A percentile compares a stretch with the other conserved stretches of the same genome.
Evolutionary conservation across 2,329 filamentous ascomycete genomes (phyloP).

Genomic region (Microdochium bolleyi): DNA sequence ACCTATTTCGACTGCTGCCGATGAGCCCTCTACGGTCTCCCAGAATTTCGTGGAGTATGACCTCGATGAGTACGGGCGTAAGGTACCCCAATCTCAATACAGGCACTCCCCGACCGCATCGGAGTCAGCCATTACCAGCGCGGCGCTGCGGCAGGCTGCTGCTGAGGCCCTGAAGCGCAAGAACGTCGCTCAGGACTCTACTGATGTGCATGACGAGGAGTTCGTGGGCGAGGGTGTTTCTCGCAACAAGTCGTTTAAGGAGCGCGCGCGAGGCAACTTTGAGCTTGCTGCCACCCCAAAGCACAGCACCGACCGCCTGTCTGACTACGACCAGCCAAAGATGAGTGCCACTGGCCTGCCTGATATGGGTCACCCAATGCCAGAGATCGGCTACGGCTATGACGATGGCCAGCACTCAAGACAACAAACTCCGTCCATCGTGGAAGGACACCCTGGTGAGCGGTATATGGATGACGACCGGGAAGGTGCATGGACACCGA

Average conservation of each 20-base stretch:
- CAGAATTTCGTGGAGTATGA: constrained; percentile 48
- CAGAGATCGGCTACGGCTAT: constrained; percentile 63
- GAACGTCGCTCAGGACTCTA: constrained; percentile 30
- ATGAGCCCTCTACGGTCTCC: constrained; percentile 20
- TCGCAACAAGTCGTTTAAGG: constrained; percentile 58
- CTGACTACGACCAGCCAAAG: constrained; percentile 40
- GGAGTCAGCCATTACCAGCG: constrained; percentile 48
- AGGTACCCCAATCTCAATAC: constrained; percentile 37
- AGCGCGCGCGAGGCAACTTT: constrained; percentile 50
- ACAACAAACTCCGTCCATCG: constrained; percentile 72
- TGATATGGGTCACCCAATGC: constrained; percentile 61
- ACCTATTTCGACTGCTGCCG: constrained; percentile 21
- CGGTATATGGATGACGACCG: constrained; percentile 15
- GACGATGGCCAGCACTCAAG: constrained; percentile 43
- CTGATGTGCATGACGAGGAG: constrained; percentile 25
- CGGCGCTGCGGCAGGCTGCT: constrained; percentile 42
- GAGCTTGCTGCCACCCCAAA: constrained; percentile 47
- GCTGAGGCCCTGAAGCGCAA: constrained; percentile 43
- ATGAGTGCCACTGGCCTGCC: constrained; percentile 66
- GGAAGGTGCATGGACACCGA: constrained; percentile 23
- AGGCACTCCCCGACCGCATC: constrained; percentile 46
- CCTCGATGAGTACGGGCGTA: constrained; percentile 48
- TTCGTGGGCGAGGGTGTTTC: constrained; percentile 42
- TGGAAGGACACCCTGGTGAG: constrained; percentile 64
- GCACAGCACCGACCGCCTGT: constrained; percentile 51